phyloP scores from a whole-genome alignment of 2,329 filamentous ascomycete species.

The Apiospora hydei region DNA sequence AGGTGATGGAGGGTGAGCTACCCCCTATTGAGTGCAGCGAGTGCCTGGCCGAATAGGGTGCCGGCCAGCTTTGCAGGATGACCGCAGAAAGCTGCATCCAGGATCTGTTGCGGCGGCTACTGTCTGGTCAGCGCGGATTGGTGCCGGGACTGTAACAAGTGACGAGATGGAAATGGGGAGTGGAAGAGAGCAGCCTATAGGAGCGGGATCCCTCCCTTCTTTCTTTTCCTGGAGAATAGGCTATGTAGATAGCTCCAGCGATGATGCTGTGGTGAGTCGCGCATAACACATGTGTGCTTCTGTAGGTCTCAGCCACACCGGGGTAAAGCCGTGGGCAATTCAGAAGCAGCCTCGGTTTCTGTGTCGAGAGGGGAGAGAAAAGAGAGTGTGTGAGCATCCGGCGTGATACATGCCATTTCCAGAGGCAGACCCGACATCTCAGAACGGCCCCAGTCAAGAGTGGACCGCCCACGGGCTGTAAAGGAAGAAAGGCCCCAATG shows the following conservation, averaged over 20 bases:
- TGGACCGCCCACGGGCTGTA: background rate
- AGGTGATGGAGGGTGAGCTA: background rate
- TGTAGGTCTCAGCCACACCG: constrained; percentile 13
- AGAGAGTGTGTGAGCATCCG: background rate
- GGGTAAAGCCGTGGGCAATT: background rate
- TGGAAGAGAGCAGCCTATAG: background rate
- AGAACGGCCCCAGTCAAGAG: constrained; percentile 10
- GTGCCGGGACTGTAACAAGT: constrained; percentile 3
- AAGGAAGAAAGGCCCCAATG: background rate
- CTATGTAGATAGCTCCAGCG: background rate
- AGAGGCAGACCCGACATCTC: constrained; percentile 10
- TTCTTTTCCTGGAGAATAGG: background rate
- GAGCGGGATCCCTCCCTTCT: background rate
- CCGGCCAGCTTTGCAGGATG: constrained; percentile 2
- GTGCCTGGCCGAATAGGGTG: constrained; percentile 5
- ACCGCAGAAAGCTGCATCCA: constrained; percentile 9
- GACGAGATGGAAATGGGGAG: background rate
- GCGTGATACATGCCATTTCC: constrained; percentile 1
- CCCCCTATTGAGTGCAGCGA: constrained; percentile 16
- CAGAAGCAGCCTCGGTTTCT: background rate
- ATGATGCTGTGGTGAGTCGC: background rate
- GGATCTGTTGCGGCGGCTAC: constrained; percentile 11
- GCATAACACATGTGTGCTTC: constrained; percentile 9
- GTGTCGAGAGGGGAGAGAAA: background rate
- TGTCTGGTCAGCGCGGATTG: constrained; percentile 7